Percentiles rank a stretch among this genome's conserved stretches.
Conservation (phyloP, 2,329 filamentous ascomycete genomes). For the Fusarium irregulare region DNA sequence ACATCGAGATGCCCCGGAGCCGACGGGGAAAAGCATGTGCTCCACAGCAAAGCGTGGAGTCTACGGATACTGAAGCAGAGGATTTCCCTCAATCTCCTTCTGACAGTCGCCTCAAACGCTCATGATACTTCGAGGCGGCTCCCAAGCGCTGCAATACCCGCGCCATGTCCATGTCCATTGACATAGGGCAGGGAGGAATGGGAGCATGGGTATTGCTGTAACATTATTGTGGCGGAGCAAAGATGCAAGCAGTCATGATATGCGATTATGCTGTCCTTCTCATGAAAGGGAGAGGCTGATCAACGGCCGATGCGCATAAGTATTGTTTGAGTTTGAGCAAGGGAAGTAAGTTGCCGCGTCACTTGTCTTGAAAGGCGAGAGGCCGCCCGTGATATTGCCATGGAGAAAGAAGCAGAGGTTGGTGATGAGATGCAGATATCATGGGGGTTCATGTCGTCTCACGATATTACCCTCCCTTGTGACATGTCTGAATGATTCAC, state of each 20-base stretch:
- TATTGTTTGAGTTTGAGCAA: background rate
- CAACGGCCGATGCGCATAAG: background rate
- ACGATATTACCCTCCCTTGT: slow-evolving; percentile 19
- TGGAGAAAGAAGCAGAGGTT: slow-evolving; percentile 6
- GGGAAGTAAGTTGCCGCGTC: background rate
- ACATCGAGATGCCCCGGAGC: background rate
- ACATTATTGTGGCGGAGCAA: slow-evolving; percentile 23
- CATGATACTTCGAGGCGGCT: slow-evolving; percentile 3
- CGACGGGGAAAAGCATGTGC: background rate
- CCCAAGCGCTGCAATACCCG: background rate
- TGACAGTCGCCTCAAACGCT: slow-evolving; percentile 19
- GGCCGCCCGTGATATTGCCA: slow-evolving; percentile 25
- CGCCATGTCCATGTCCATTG: background rate
- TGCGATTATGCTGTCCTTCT: background rate
- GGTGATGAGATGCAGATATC: slow-evolving; percentile 8
- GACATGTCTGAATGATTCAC: slow-evolving; percentile 26
- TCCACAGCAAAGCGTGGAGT: slow-evolving; percentile 23
- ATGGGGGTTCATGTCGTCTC: slow-evolving; percentile 31
- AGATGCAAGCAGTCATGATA: slow-evolving; percentile 23
- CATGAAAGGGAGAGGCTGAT: background rate
- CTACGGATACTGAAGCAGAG: background rate
- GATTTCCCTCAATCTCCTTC: slow-evolving; percentile 5
- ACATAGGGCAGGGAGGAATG: slow-evolving; percentile 12
- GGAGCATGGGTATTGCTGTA: background rate
- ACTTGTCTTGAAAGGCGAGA: slow-evolving; percentile 19